Evolutionary conservation across 306 rosid genomes (phyloP), one percentile per base, ranked within the genome.

Genomic region (Clitoria ternatea): DNA sequence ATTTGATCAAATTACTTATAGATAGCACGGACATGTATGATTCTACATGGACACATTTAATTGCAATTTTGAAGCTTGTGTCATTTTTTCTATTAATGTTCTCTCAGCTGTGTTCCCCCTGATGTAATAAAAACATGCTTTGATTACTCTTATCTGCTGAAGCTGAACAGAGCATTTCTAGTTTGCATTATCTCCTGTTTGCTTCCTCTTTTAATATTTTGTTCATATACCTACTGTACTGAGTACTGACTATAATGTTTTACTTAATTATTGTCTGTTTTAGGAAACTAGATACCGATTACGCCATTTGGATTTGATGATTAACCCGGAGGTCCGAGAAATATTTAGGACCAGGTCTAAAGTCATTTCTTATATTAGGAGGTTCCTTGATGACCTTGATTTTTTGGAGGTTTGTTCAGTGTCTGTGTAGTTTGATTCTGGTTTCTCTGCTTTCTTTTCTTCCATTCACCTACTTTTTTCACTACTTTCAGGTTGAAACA

Each of bases 231-330:
- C 50, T 29, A 24, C 26, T 7, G 2, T 15, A n/a, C 1, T 7
- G 14, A n/a, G 39, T 15, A 23, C 24, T 60, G 37, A 24, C 26
- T 7, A 4, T 15, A 2, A 2, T 7, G 14, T 29, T 19, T 48
- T 40, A n/a, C 35, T 64, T 39, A 17, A 40, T 43, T 32, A 12
- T 42, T 26, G 33, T n/a, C 11, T 32, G 37, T 69, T 29, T 13
- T 70, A 94, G 99, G 99, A 94, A 89, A 94, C 99, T 63, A 88
- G 99, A 64, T 94, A 94, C 67, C 87, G 91, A 7, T 82, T 83
- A 69, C 96, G 96, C 24, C 90, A 94, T 80, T 77, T 94, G 79
- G 99, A 94, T 85, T 85, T 94, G 82, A 91, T 94, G 90, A 44
- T 94, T 81, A 83, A 89, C 69, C 66, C 75, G 0, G 99, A 91